Evolutionary conservation across 73 alveolate genomes (phyloP).

Genomic region (Halteria grandinella): DNA sequence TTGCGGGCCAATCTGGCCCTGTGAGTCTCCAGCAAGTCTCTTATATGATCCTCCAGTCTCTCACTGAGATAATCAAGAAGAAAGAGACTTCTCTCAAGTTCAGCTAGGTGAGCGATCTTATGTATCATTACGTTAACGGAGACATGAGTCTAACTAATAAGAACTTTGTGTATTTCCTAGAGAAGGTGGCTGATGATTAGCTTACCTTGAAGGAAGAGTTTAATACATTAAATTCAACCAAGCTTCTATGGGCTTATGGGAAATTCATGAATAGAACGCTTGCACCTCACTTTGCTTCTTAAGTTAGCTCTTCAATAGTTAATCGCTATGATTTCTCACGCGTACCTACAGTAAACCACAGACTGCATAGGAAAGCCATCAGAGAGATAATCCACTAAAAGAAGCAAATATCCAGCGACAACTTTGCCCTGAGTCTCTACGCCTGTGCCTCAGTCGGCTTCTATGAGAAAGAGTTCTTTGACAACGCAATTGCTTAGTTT

Average conservation of each 20-base stretch:
- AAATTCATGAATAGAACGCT: slow-evolving; percentile 24
- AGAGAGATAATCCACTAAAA: neutral
- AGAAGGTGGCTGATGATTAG: slow-evolving; percentile 29
- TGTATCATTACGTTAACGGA: slow-evolving; percentile 26
- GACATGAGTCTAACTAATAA: neutral
- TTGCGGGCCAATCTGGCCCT: neutral
- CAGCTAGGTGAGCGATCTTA: slow-evolving; percentile 9
- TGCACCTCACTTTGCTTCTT: slow-evolving; percentile 1
- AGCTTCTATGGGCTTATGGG: slow-evolving; percentile 35
- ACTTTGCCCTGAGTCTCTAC: slow-evolving; percentile 34
- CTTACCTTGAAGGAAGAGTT: slow-evolving; percentile 8
- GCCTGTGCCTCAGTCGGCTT: slow-evolving; percentile 58
- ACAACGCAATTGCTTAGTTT: slow-evolving; percentile 21
- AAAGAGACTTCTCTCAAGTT: neutral
- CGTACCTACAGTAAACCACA: slow-evolving; percentile 28
- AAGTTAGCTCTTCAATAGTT: slow-evolving; percentile 1
- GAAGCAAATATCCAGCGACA: slow-evolving; percentile 32
- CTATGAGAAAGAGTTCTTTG: slow-evolving; percentile 41
- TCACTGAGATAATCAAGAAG: slow-evolving; percentile 8
- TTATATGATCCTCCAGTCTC: neutral
- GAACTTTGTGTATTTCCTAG: slow-evolving; percentile 11
- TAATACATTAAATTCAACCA: slow-evolving; percentile 2
- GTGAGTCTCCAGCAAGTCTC: slow-evolving; percentile 17
- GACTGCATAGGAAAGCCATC: neutral
- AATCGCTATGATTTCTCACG: slow-evolving; percentile 43